Percentiles rank a stretch among this genome's conserved stretches.
phyloP scores from a whole-genome alignment of 768 basidiomycete genomes.

The Suillus subluteus region DNA sequence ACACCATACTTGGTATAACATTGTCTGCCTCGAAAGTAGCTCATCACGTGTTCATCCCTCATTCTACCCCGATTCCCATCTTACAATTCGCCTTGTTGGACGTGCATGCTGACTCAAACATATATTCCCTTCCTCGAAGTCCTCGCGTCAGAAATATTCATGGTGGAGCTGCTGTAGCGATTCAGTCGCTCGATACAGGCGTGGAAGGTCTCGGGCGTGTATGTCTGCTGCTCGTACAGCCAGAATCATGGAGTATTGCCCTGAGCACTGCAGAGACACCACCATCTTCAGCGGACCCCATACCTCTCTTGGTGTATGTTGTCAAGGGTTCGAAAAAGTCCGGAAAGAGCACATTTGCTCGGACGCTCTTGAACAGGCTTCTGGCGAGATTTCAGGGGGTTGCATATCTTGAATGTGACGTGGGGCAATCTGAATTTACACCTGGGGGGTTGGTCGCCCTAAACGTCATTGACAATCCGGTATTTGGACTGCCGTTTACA shows the following conservation, averaged over 20 bases:
- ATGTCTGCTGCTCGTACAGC: constrained; percentile 46
- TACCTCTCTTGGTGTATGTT: constrained; percentile 48
- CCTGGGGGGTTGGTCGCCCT: constrained; percentile 86
- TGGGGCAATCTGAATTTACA: constrained; percentile 94
- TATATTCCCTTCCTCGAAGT: constrained; percentile 6
- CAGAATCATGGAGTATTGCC: constrained; percentile 39
- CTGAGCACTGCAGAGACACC: constrained; percentile 20
- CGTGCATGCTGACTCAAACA: constrained; percentile 1
- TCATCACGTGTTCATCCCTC: constrained; percentile 73
- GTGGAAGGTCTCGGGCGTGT: constrained; percentile 69
- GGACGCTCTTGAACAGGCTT: constrained; percentile 72
- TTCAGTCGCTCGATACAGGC: constrained; percentile 62
- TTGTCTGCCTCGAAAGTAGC: constrained; percentile 42
- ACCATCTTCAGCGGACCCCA: constrained; percentile 18
- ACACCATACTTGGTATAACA: constrained; percentile 58
- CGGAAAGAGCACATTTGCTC: constrained; percentile 90
- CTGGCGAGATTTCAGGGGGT: constrained; percentile 67
- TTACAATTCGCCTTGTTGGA: constrained; percentile 36
- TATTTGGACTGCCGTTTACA: constrained; percentile 91
- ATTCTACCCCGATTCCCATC: constrained; percentile 74
- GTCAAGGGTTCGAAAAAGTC: constrained; percentile 86
- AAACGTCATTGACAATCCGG: constrained; percentile 63
- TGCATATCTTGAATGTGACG: constrained; percentile 90
- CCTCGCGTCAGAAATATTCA: constrained; percentile 21
- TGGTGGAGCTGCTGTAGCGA: constrained; percentile 47